These are phyloP conservation scores for Lasiodiplodia gonubiensis DNA, from an alignment of 2,329 filamentous ascomycete genomes.

Conservation along the genomic window DNA sequence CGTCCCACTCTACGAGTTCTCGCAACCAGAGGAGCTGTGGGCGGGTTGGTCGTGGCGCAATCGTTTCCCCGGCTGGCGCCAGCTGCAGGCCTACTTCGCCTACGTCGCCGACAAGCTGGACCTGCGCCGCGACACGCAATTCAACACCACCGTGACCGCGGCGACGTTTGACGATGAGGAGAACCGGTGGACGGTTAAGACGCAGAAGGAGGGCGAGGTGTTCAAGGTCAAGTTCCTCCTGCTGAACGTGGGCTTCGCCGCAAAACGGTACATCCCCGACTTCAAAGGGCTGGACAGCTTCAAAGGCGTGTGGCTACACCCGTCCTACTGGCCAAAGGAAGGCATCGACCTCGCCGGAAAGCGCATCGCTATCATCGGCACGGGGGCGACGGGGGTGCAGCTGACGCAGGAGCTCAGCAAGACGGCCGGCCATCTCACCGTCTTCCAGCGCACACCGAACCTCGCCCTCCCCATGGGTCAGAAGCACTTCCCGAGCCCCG, in stretches of 20 bases:
- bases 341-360: slow-evolving; percentile 22
- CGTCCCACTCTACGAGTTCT: slow-evolving; percentile 39
- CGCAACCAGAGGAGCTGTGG: slow-evolving; percentile 39
- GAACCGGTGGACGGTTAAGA: slow-evolving; percentile 41
- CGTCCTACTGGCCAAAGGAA: slow-evolving; percentile 32
- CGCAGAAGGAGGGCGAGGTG: slow-evolving; percentile 32
- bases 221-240: slow-evolving; percentile 38
- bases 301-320: slow-evolving; percentile 42
- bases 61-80: slow-evolving; percentile 42
- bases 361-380: slow-evolving; percentile 37
- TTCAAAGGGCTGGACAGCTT: slow-evolving; percentile 44
- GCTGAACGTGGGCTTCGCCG: slow-evolving; percentile 43
- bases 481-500: background rate
- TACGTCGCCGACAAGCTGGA: slow-evolving; percentile 42
- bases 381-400: slow-evolving; percentile 39
- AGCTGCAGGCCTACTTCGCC: slow-evolving; percentile 44
- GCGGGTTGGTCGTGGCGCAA: slow-evolving; percentile 43
- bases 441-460: slow-evolving; percentile 41
- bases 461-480: slow-evolving; percentile 36
- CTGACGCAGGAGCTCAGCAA: slow-evolving; percentile 37
- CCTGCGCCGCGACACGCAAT: slow-evolving; percentile 47
- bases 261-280: slow-evolving; percentile 40
- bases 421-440: slow-evolving; percentile 33
- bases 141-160: slow-evolving; percentile 46
- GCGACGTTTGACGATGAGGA: slow-evolving; percentile 43